Percentiles rank a stretch among this genome's conserved stretches.
Conservation (phyloP, 164 flowering plant genomes). For the Magnolia officinalis region DNA sequence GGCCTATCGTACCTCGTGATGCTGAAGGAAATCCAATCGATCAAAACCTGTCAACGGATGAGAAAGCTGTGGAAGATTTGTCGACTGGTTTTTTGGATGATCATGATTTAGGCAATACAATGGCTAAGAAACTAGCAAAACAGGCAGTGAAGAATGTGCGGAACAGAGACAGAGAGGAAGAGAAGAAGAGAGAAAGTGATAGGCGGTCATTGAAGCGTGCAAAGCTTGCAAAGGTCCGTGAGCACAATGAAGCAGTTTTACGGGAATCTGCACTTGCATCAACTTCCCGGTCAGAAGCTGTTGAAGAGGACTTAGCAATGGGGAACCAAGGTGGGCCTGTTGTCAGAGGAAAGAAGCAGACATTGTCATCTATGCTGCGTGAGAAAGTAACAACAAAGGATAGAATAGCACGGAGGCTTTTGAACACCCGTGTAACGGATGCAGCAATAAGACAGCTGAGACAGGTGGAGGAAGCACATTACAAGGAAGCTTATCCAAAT, state of each 20-base stretch:
- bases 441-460: slow-evolving; percentile 46
- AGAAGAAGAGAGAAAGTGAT: slow-evolving; percentile 44
- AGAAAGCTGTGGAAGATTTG: slow-evolving; percentile 1
- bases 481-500: slow-evolving; percentile 81
- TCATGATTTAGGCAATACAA: slow-evolving; percentile 28
- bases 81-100: slow-evolving; percentile 2
- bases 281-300: slow-evolving; percentile 54
- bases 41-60: slow-evolving; percentile 23
- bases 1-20: slow-evolving; percentile 72
- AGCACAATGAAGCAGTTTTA: slow-evolving; percentile 78
- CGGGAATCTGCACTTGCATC: slow-evolving; percentile 79
- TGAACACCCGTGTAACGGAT: slow-evolving; percentile 46
- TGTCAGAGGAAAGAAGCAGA: slow-evolving; percentile 39
- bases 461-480: slow-evolving; percentile 50
- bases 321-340: slow-evolving; percentile 6
- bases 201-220: slow-evolving; percentile 55
- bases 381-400: slow-evolving; percentile 74
- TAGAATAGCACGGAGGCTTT: slow-evolving; percentile 55
- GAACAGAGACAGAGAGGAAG: slow-evolving; percentile 50
- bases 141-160: slow-evolving; percentile 83
- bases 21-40: slow-evolving; percentile 61
- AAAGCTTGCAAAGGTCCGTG: slow-evolving; percentile 70
- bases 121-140: slow-evolving; percentile 47
- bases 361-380: slow-evolving; percentile 74
- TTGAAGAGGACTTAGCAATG: slow-evolving; percentile 43